These are phyloP conservation scores for Ilex aquifolium DNA, from an alignment of 257 asterid genomes.

Conservation along the genomic window DNA sequence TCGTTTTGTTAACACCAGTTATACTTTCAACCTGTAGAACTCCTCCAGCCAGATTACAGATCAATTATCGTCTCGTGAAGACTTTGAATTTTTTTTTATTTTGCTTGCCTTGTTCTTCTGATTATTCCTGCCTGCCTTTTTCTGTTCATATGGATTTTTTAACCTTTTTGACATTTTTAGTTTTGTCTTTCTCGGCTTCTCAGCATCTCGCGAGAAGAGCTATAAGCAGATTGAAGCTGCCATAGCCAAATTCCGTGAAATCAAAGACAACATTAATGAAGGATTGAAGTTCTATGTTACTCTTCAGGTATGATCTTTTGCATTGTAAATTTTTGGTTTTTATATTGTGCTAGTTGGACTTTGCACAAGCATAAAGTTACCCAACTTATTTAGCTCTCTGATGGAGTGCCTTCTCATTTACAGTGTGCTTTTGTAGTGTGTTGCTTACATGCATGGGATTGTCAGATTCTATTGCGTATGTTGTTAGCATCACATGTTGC, in stretches of 20 bases:
- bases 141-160: not conserved
- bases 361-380: too few species aligned
- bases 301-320: constrained; percentile 64
- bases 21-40: too few species aligned
- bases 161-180: not conserved
- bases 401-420: too few species aligned
- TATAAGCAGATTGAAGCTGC: constrained; percentile 97
- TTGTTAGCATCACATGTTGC: too few species aligned
- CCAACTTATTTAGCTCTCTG: too few species aligned
- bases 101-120: not conserved
- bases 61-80: not conserved
- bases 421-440: too few species aligned
- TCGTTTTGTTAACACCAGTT: too few species aligned
- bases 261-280: constrained; percentile 90
- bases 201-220: constrained; percentile 92
- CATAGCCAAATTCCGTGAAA: constrained; percentile 72
- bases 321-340: not conserved
- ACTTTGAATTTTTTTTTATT: too few species aligned
- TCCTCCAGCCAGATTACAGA: too few species aligned
- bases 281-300: constrained; percentile 93
- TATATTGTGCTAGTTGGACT: too few species aligned
- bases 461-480: not conserved
- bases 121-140: not conserved
- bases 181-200: constrained; percentile 22
- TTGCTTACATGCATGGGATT: not conserved